Base-by-base conservation (phyloP, 805 yeast species). In the Metschnikowia hibisci region DNA sequence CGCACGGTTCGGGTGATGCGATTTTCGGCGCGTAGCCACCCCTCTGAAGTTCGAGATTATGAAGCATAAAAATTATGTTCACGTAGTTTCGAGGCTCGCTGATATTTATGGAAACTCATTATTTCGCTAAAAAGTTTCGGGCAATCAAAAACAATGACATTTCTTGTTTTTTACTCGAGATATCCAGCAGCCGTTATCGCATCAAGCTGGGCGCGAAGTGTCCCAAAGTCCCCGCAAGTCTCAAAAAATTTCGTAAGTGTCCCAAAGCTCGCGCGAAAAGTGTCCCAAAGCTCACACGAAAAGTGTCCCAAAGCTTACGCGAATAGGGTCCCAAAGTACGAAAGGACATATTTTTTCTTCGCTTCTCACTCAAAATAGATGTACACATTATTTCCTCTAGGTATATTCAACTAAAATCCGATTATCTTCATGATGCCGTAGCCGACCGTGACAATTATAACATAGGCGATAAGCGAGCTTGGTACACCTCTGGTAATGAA, bases 401-500 rank as follows among this genome's bases (percentile, higher is more conserved):
- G 4, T 5, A 14, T 32, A 39, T 22, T 15, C 10, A 12, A 3
- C 50, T 52, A 66, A 46, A 66, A 66, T 37, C 62, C 58, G 29
- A 66, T 66, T 14, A 66, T 46, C 42, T 56, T 60, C 89, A 89
- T 84, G 36, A 86, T 66, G 3, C 78, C 69, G 58, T 80, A 93
- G 0, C 98, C 99, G 18, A 93, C 70, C 3, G 91, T 80, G 6
- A 87, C 78, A 34, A 90, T 79, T 20, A 84, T 78, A 3, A 74
- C 43, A 57, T 88, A 91, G 28, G 89, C 82, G 45, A 88, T 69
- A 3, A 91, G 45, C 26, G 96, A 85, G 20, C 91, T 76, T 8
- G 96, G 96, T 7, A 91, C 88, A 60, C 99, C 99, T 47, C 95
- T 76, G 10, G 85, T 82, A 34, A 93, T 87, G 58, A 93, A 93